These are phyloP conservation scores for Groenewaldozyma tartarivorans DNA, from an alignment of 805 yeast genomes.

Conservation along the genomic window DNA sequence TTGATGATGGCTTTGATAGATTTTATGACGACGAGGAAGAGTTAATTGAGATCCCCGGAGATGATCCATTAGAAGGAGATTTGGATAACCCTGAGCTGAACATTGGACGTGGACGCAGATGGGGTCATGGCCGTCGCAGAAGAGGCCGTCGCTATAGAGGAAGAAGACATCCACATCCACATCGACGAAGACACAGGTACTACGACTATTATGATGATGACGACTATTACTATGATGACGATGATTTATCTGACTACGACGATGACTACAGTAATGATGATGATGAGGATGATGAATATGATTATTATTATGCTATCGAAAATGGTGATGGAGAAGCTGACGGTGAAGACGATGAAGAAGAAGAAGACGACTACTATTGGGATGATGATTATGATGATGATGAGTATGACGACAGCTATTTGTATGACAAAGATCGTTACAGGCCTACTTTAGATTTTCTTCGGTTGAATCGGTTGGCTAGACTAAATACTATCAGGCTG, in stretches of 20 bases:
- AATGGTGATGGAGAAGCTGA: slow-evolving; percentile 11
- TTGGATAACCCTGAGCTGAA: not conserved
- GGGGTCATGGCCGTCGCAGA: not conserved
- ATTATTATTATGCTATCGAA: not conserved
- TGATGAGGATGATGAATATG: slow-evolving; percentile 14
- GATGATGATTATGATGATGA: not conserved
- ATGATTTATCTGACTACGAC: slow-evolving; percentile 18
- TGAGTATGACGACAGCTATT: not conserved
- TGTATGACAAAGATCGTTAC: not conserved
- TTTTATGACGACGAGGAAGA: not conserved
- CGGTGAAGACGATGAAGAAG: slow-evolving; percentile 15
- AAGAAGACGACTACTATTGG: not conserved
- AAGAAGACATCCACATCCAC: not conserved
- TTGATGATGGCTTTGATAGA: too few species aligned
- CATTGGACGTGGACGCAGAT: not conserved
- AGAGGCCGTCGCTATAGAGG: not conserved
- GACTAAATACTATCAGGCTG: not conserved
- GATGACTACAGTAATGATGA: slow-evolving; percentile 19
- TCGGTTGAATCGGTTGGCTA: not conserved
- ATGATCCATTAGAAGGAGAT: not conserved
- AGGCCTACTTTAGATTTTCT: not conserved
- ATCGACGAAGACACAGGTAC: not conserved
- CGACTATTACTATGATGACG: slow-evolving; percentile 16
- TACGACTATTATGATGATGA: slow-evolving; percentile 7
- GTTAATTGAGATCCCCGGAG: not conserved